phyloP scores from a whole-genome alignment of 345 rosid genomes.

The Salix udensis region DNA sequence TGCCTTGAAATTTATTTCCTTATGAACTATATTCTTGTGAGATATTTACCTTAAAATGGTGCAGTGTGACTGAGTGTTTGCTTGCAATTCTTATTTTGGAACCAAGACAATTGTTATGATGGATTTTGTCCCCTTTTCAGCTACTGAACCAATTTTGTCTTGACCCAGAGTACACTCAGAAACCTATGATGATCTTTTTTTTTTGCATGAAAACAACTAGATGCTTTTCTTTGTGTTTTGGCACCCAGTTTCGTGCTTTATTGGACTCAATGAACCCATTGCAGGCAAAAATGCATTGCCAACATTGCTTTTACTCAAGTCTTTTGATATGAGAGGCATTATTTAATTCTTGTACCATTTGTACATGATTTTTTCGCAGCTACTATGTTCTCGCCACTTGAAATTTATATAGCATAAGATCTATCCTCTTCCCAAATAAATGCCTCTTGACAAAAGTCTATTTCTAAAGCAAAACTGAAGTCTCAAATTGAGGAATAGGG shows the following conservation, averaged over 20 bases:
- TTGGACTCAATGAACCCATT: not conserved
- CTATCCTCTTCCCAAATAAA: not conserved
- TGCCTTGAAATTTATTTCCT: not conserved
- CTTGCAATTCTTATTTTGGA: not conserved
- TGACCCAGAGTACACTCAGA: not conserved
- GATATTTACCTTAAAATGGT: not conserved
- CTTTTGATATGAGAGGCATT: not conserved
- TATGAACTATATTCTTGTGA: not conserved
- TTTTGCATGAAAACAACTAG: not conserved
- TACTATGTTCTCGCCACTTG: not conserved
- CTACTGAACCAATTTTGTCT: not conserved
- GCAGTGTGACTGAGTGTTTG: not conserved
- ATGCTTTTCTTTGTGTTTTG: not conserved
- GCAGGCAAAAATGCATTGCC: not conserved
- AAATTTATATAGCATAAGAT: not conserved
- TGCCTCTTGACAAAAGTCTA: not conserved
- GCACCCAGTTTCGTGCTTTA: not conserved
- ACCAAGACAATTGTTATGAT: not conserved
- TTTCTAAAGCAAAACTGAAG: not conserved
- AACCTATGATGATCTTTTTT: not conserved
- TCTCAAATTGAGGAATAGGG: not conserved
- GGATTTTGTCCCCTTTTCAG: not conserved
- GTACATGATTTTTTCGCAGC: not conserved
- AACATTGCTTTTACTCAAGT: not conserved
- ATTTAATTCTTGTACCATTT: not conserved